phyloP scores from a whole-genome alignment of 2,329 filamentous ascomycete species.

The Aspergillus sp. region DNA sequence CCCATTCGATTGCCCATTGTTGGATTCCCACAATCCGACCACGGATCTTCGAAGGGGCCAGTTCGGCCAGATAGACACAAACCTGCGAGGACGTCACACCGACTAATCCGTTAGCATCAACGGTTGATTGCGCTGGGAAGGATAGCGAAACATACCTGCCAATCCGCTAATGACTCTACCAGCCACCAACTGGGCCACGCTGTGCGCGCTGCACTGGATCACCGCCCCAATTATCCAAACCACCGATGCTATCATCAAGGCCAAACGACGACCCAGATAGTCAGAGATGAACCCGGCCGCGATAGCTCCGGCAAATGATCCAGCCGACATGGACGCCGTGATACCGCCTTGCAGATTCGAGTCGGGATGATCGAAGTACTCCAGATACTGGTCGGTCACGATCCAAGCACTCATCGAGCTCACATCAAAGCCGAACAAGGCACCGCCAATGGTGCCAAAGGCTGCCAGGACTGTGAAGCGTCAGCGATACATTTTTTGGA shows the following conservation, averaged over 20 bases:
- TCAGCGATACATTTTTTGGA: not conserved
- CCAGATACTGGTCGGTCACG: slow-evolving; percentile 45
- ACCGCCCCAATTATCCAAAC: slow-evolving; percentile 31
- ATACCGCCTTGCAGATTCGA: slow-evolving; percentile 43
- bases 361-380: slow-evolving; percentile 48
- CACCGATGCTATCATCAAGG: slow-evolving; percentile 31
- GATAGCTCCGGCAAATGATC: slow-evolving; percentile 59
- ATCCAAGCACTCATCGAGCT: slow-evolving; percentile 42
- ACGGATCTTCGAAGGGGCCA: slow-evolving; percentile 37
- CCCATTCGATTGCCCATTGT: slow-evolving; percentile 41
- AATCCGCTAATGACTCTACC: slow-evolving; percentile 44
- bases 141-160: slow-evolving; percentile 11
- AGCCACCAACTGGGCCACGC: slow-evolving; percentile 35
- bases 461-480: slow-evolving; percentile 40
- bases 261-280: slow-evolving; percentile 32
- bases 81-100: slow-evolving; percentile 40
- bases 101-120: slow-evolving; percentile 15
- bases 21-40: slow-evolving; percentile 40
- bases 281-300: slow-evolving; percentile 32
- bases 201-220: slow-evolving; percentile 26
- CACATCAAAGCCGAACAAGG: slow-evolving; percentile 54
- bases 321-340: slow-evolving; percentile 63
- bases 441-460: slow-evolving; percentile 52
- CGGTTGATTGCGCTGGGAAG: not conserved
- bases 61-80: slow-evolving; percentile 39